phyloP scores from a whole-genome alignment of 352 stramenopile genomes.

The Globisporangium spiculum region DNA sequence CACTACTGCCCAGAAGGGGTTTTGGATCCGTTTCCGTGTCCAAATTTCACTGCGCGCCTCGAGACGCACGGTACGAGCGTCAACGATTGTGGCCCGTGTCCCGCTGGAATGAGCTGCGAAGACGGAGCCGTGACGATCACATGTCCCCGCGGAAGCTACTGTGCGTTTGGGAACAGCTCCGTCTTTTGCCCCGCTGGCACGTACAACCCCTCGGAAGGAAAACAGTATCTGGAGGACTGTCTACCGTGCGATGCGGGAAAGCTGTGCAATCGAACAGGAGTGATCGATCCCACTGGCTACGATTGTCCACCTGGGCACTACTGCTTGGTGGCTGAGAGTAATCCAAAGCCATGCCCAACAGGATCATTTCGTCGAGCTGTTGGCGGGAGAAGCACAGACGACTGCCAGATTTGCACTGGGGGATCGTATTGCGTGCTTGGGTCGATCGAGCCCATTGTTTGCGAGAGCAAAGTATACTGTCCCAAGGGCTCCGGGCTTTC shows the following conservation, averaged over 20 bases:
- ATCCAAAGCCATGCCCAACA: conserved; percentile 37
- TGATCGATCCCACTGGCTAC: conserved; percentile 50
- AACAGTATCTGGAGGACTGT: conserved; percentile 47
- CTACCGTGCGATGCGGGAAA: conserved; percentile 59
- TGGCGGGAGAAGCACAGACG: conserved; percentile 33
- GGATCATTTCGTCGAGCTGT: conserved; percentile 36
- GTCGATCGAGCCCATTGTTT: conserved; percentile 45
- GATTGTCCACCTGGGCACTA: conserved; percentile 75
- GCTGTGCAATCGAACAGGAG: conserved; percentile 68
- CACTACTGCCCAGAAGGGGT: conserved; percentile 77
- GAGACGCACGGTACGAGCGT: conserved; percentile 45
- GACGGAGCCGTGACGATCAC: conserved; percentile 56
- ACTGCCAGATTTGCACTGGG: conserved; percentile 48
- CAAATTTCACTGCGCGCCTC: conserved; percentile 50
- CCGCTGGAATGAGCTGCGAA: conserved; percentile 85
- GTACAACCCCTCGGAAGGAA: conserved; percentile 48
- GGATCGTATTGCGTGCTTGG: conserved; percentile 63
- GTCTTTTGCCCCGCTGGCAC: conserved; percentile 54
- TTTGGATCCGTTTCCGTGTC: conserved; percentile 66
- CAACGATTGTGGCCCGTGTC: conserved; percentile 73
- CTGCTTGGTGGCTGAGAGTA: conserved; percentile 45
- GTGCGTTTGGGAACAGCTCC: conserved; percentile 38
- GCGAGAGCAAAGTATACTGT: conserved; percentile 59
- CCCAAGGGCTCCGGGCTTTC: conserved; percentile 44
- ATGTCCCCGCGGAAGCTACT: conserved; percentile 70